These are phyloP conservation scores for Bothriochloa decipiens DNA, from an alignment of 176 grass and related monocot genomes.

Conservation along the genomic window DNA sequence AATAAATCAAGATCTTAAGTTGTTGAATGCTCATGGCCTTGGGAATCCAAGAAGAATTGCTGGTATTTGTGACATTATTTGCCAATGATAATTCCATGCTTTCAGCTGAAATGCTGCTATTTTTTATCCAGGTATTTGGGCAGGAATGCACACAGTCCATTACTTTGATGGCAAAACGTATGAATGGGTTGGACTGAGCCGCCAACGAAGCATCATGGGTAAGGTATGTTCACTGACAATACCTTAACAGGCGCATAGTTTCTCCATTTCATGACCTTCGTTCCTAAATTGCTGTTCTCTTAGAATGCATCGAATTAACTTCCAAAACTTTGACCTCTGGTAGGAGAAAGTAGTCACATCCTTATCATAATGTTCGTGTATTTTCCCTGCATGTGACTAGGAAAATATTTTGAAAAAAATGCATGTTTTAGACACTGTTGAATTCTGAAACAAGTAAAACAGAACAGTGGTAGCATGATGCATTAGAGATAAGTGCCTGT, in stretches of 20 bases:
- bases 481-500: not conserved
- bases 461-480: not conserved
- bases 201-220: constrained; percentile 91
- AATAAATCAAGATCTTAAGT: not conserved
- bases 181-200: constrained; percentile 97
- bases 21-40: constrained; percentile 1
- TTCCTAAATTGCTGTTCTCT: not conserved
- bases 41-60: not conserved
- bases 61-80: constrained; percentile 5
- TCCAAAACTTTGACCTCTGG: not conserved
- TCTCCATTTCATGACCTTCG: not conserved
- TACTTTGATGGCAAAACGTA: constrained; percentile 99
- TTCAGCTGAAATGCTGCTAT: constrained; percentile 21
- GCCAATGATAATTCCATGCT: not conserved
- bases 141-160: constrained; percentile 91
- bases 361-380: not conserved
- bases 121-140: constrained; percentile 93
- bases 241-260: not conserved
- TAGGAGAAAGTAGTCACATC: not conserved
- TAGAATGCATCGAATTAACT: not conserved
- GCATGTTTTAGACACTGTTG: not conserved
- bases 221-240: constrained; percentile 76
- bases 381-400: not conserved
- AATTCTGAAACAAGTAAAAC: constrained; percentile 11
- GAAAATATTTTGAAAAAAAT: not conserved